Base-by-base conservation (phyloP, 2,329 filamentous ascomycete species). In the Fusarium liriodendri region DNA sequence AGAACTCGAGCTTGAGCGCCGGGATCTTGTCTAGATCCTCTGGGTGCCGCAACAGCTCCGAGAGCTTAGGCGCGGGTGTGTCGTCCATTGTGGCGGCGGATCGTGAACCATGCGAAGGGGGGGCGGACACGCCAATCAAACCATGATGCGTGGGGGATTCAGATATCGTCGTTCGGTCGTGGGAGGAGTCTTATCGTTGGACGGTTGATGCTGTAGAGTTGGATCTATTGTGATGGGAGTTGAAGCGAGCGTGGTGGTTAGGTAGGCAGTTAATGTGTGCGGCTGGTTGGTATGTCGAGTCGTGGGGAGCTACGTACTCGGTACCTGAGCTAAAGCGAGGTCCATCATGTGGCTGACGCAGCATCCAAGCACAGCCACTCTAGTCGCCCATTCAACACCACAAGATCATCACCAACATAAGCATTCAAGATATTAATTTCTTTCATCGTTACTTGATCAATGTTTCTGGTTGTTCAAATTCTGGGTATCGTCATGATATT, bases 1-100 rank as follows among this genome's bases (percentile, higher is more conserved):
- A 90, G 85, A 98, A 98, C 83, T 99, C 97, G 76, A 93, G 90
- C 85, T 97, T 98, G 80, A 99, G 89, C 55, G 91, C 91, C 62
- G 92, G 87, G 79, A 99, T 96, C 88, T 98, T 98, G 86, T 99
- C 97, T 76, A 99, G 92, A 84, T 99, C 97, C 82, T 99, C 97
- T 4, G 97, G 95, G 81, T 98, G 95, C 79, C 95, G 94, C 76
- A 99, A 92, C 71, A 98, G 91, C 87, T 98, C 96, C 76, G 95
- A 91, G 82, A 99, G 92, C 87, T 95, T 95, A 82, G 94, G 90
- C 55, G 90, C 89, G 68, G 90, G 89, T 77, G 91, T 89, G 86
- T 90, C 93, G 76, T 84, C 83, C 83, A 84, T 84, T 61, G 70
- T 76, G 74, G 69, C 58, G 69, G 60, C 71, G 74, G 68, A 57